Conservation (phyloP, 306 rosid species). For the Dalbergia oliveri region DNA sequence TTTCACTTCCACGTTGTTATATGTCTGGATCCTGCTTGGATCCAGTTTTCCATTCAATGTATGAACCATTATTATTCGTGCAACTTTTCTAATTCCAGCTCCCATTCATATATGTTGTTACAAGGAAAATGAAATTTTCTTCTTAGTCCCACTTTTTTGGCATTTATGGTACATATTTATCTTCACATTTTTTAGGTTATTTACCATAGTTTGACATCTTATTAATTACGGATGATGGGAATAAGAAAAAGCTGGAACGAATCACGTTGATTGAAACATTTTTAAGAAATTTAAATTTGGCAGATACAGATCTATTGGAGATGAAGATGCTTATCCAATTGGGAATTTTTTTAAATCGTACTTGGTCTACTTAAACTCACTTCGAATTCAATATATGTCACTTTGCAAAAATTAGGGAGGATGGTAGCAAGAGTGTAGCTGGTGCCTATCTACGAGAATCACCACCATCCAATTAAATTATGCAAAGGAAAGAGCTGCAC, state of each 20-base stretch:
- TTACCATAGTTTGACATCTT: background rate
- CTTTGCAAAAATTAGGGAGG: background rate
- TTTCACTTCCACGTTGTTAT: conserved; percentile 2
- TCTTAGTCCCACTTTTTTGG: background rate
- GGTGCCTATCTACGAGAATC: too few species aligned
- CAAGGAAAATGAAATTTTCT: background rate
- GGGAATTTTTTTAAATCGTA: background rate
- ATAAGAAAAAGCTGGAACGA: background rate
- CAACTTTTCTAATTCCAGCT: background rate
- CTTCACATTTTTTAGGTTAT: conserved; percentile 11
- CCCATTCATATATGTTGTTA: background rate
- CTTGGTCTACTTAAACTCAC: background rate
- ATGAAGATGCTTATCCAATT: background rate
- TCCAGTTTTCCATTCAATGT: background rate
- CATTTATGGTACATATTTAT: background rate
- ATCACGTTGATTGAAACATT: background rate
- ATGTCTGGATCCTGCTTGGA: background rate
- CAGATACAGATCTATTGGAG: background rate
- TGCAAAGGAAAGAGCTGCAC: too few species aligned
- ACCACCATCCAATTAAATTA: too few species aligned
- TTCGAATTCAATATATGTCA: background rate
- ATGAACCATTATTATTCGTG: background rate
- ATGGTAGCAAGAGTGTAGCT: background rate
- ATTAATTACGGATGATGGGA: background rate
- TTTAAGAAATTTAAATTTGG: background rate